Evolutionary conservation across 1,139 yeast species (phyloP).

Genomic region (Geotrichum citri-aurantii): DNA sequence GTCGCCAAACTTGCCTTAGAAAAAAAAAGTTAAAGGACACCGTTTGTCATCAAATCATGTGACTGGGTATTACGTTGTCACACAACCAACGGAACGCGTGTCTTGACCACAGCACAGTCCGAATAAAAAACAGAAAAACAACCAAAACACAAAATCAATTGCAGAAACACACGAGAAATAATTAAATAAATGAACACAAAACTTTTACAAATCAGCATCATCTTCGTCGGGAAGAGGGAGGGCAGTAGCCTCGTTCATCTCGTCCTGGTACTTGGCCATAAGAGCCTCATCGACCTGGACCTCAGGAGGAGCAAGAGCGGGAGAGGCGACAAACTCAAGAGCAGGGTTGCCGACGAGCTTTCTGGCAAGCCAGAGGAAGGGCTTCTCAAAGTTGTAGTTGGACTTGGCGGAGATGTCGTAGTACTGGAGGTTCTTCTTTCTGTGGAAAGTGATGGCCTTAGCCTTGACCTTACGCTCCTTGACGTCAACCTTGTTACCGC

Average conservation of each 20-base stretch:
- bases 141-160: not conserved
- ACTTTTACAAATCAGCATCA: slow-evolving; percentile 83
- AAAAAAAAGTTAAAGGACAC: not conserved
- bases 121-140: not conserved
- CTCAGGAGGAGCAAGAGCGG: slow-evolving; percentile 99
- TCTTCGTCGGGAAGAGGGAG: slow-evolving; percentile 99
- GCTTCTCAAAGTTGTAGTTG: slow-evolving; percentile 99
- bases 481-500: slow-evolving; percentile 99
- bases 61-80: not conserved
- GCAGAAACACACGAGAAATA: not conserved
- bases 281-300: slow-evolving; percentile 93
- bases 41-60: not conserved
- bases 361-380: slow-evolving; percentile 99
- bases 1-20: not conserved
- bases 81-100: not conserved
- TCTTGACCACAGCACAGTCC: not conserved
- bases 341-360: slow-evolving; percentile 97
- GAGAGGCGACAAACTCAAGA: slow-evolving; percentile 97
- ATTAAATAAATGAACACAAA: not conserved
- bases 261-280: slow-evolving; percentile 98
- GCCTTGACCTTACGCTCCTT: slow-evolving; percentile 99
- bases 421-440: slow-evolving; percentile 99
- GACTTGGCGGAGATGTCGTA: slow-evolving; percentile 99
- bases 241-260: slow-evolving; percentile 99
- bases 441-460: slow-evolving; percentile 99